A percentile compares a stretch with the other conserved stretches of the same genome.
Evolutionary conservation across 371 early-diverging fungal species (phyloP).

Genomic region (Mucor indicus): DNA sequence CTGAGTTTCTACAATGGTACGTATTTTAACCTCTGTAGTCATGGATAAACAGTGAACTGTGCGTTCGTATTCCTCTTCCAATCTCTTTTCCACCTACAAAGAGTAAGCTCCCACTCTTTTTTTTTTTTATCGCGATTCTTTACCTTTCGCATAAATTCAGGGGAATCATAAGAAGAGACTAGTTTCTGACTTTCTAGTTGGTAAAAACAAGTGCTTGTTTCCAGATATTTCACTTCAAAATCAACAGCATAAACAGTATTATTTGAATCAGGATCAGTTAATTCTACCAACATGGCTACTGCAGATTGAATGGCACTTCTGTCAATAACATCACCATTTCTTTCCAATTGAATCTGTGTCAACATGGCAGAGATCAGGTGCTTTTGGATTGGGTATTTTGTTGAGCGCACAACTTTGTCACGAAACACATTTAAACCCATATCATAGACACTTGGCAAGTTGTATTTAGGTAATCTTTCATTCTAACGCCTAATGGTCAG

Average conservation of each 20-base stretch:
- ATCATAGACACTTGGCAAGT: conserved; percentile 72
- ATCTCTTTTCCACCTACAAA: conserved; percentile 61
- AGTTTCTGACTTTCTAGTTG: conserved; percentile 65
- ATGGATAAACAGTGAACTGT: conserved; percentile 59
- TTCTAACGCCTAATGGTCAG: conserved; percentile 17
- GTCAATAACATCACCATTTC: conserved; percentile 79
- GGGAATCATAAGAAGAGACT: conserved; percentile 64
- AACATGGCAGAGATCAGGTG: conserved; percentile 69
- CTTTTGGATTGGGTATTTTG: conserved; percentile 56
- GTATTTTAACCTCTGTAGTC: conserved; percentile 69
- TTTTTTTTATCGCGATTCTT: not conserved
- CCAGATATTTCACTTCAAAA: conserved; percentile 72
- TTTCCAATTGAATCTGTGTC: conserved; percentile 73
- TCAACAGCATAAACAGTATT: conserved; percentile 71
- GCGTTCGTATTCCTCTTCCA: conserved; percentile 74
- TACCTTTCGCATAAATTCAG: conserved; percentile 78
- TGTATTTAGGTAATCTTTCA: conserved; percentile 48
- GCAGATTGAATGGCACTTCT: conserved; percentile 69
- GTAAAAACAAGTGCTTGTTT: conserved; percentile 68
- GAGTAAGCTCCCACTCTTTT: conserved; percentile 16
- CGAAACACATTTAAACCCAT: conserved; percentile 85
- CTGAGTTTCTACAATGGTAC: conserved; percentile 69
- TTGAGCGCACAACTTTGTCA: conserved; percentile 73
- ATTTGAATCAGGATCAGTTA: conserved; percentile 49
- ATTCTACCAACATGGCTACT: conserved; percentile 72